Percentiles rank a stretch among this genome's conserved stretches.
phyloP scores from a whole-genome alignment of 2,329 filamentous ascomycete species.

The Pseudopithomyces chartarum region DNA sequence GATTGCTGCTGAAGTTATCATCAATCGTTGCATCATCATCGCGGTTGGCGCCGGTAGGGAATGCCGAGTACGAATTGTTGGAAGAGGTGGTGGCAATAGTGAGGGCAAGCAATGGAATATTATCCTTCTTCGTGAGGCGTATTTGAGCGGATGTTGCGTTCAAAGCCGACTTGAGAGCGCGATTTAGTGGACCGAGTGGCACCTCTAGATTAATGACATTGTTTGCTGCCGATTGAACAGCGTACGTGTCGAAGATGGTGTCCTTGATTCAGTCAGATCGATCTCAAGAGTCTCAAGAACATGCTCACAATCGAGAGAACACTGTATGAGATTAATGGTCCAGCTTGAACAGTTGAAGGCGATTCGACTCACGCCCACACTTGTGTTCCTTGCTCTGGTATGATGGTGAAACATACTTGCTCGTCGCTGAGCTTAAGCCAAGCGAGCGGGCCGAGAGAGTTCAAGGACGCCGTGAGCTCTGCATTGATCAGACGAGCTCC shows the following conservation, averaged over 20 bases:
- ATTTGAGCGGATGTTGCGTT: slow-evolving; percentile 82
- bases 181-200: slow-evolving; percentile 82
- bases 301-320: slow-evolving; percentile 49
- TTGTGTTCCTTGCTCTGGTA: slow-evolving; percentile 91
- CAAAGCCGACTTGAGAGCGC: slow-evolving; percentile 87
- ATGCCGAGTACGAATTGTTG: slow-evolving; percentile 52
- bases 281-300: slow-evolving; percentile 24
- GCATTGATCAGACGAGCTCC: slow-evolving; percentile 2
- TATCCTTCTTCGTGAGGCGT: slow-evolving; percentile 90
- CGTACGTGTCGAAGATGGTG: slow-evolving; percentile 87
- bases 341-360: slow-evolving; percentile 15
- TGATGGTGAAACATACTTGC: slow-evolving; percentile 89
- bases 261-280: slow-evolving; percentile 59
- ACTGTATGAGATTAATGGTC: slow-evolving; percentile 35
- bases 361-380: slow-evolving; percentile 80
- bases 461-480: slow-evolving; percentile 68
- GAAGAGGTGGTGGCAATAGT: slow-evolving; percentile 80
- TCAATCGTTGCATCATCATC: slow-evolving; percentile 34
- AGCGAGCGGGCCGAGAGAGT: slow-evolving; percentile 77
- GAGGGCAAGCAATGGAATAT: slow-evolving; percentile 82
- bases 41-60: slow-evolving; percentile 31
- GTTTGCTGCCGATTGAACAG: slow-evolving; percentile 81
- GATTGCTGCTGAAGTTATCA: slow-evolving; percentile 58
- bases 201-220: slow-evolving; percentile 98
- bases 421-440: slow-evolving; percentile 91